phyloP scores from a whole-genome alignment of 805 yeast species.

The Yarrowia sp. region DNA sequence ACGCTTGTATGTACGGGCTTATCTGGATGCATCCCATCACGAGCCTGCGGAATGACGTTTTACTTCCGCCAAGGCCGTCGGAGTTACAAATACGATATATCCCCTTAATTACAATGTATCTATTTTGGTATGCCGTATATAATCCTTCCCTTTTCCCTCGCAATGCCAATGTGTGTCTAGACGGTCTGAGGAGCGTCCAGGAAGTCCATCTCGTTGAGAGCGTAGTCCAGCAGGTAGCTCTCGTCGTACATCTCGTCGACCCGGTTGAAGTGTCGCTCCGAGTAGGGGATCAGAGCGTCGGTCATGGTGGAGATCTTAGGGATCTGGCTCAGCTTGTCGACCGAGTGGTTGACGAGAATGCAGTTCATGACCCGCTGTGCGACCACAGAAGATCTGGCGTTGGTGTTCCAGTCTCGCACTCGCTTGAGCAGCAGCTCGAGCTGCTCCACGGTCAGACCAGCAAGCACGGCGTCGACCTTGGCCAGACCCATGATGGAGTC shows the following conservation, averaged over 20 bases:
- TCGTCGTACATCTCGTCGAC: conserved; percentile 79
- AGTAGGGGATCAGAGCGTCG: conserved; percentile 82
- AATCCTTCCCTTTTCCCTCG: background rate
- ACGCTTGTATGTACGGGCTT: too few species aligned
- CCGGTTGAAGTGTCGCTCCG: conserved; percentile 77
- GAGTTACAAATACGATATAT: too few species aligned
- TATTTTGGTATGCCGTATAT: background rate
- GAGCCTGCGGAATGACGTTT: too few species aligned
- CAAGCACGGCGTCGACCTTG: conserved; percentile 64
- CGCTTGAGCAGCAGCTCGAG: conserved; percentile 63
- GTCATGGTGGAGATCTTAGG: conserved; percentile 66
- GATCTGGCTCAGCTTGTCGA: conserved; percentile 58
- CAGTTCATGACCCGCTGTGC: conserved; percentile 77
- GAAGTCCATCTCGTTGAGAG: conserved; percentile 59
- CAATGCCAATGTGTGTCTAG: background rate
- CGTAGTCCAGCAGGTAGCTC: conserved; percentile 80
- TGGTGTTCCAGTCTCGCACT: conserved; percentile 93
- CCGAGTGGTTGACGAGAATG: conserved; percentile 53
- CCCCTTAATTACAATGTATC: background rate
- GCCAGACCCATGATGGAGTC: conserved; percentile 54
- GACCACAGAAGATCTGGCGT: conserved; percentile 71
- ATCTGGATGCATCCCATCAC: too few species aligned
- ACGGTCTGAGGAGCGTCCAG: conserved; percentile 4
- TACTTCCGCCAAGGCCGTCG: too few species aligned
- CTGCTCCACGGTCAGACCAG: conserved; percentile 55